phyloP scores from a whole-genome alignment of 805 yeast species.

The Yarrowia keelungensis region DNA sequence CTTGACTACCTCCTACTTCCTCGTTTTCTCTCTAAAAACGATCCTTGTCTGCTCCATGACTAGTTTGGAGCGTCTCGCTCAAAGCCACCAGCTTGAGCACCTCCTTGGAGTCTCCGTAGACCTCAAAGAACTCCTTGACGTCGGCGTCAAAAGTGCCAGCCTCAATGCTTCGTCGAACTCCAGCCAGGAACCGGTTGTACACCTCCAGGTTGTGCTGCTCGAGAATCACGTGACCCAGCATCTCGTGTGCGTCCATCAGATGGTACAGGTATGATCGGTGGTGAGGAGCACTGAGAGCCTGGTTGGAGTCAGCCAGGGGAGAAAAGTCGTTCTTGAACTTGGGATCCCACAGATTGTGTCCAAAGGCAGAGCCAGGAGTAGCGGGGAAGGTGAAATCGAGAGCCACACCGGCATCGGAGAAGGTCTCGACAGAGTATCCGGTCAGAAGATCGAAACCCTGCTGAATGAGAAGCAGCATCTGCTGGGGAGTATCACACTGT shows the following conservation, averaged over 20 bases:
- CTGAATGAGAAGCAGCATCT: conserved; percentile 46
- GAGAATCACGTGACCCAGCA: conserved; percentile 54
- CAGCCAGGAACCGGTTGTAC: conserved; percentile 47
- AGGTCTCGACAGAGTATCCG: conserved; percentile 46
- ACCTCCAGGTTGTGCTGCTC: conserved; percentile 52
- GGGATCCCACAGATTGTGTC: conserved; percentile 49
- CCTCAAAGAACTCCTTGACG: conserved; percentile 40
- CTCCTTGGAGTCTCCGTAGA: conserved; percentile 43
- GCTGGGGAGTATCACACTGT: conserved; percentile 49
- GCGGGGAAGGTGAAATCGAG: conserved; percentile 47
- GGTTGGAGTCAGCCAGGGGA: conserved; percentile 44
- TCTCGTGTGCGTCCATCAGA: conserved; percentile 53
- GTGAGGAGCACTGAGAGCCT: conserved; percentile 45
- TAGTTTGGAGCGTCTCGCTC: neutral
- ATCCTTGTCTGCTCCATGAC: conserved; percentile 27
- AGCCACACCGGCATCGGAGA: conserved; percentile 53
- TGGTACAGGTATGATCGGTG: conserved; percentile 55
- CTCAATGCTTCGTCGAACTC: conserved; percentile 47
- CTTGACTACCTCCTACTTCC: too few relatives aligned
- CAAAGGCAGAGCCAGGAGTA: conserved; percentile 39
- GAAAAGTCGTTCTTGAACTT: conserved; percentile 48
- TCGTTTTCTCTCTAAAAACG: neutral
- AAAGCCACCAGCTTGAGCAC: conserved; percentile 3
- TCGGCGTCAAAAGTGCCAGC: conserved; percentile 47
- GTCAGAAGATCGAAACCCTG: conserved; percentile 51